These are phyloP conservation scores for Mycena floridula DNA, from an alignment of 768 basidiomycete genomes.

Conservation along the genomic window DNA sequence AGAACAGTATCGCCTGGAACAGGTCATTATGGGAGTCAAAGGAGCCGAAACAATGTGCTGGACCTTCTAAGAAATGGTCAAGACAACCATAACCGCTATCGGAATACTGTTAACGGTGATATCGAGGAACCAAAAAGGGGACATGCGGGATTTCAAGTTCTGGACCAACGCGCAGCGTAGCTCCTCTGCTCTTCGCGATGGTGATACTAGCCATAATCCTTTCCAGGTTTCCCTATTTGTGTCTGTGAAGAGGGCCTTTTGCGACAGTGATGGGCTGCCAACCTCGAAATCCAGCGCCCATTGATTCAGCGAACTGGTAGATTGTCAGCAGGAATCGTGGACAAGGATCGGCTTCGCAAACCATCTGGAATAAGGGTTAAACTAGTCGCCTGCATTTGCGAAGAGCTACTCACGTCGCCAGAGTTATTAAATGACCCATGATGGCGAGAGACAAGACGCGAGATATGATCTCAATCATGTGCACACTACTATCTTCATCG, in stretches of 20 bases:
- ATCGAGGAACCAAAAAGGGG: too few species aligned
- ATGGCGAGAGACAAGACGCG: too few species aligned
- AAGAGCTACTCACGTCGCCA: constrained; percentile 66
- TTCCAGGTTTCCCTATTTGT: constrained; percentile 79
- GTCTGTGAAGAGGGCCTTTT: background rate
- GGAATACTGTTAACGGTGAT: constrained; percentile 1
- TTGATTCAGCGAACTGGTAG: constrained; percentile 82
- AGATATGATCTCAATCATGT: too few species aligned
- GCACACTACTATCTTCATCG: too few species aligned
- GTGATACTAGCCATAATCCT: constrained; percentile 84
- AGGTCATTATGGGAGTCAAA: constrained; percentile 2
- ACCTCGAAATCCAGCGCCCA: constrained; percentile 97
- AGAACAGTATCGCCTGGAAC: constrained; percentile 84
- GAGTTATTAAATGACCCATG: constrained; percentile 84
- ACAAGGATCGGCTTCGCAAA: too few species aligned
- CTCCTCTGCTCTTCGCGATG: constrained; percentile 84
- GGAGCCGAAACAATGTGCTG: background rate
- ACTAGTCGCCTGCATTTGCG: constrained; percentile 7
- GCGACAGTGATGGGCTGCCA: constrained; percentile 8
- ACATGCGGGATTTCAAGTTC: constrained; percentile 91
- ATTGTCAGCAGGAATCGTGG: background rate
- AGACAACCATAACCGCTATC: constrained; percentile 91
- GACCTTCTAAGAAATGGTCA: constrained; percentile 97
- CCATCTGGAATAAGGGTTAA: constrained; percentile 26
- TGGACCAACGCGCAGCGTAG: constrained; percentile 89